Percentiles rank a stretch among this genome's conserved stretches.
Conservation (phyloP, 352 stramenopile species). For the Pythium volutum region DNA sequence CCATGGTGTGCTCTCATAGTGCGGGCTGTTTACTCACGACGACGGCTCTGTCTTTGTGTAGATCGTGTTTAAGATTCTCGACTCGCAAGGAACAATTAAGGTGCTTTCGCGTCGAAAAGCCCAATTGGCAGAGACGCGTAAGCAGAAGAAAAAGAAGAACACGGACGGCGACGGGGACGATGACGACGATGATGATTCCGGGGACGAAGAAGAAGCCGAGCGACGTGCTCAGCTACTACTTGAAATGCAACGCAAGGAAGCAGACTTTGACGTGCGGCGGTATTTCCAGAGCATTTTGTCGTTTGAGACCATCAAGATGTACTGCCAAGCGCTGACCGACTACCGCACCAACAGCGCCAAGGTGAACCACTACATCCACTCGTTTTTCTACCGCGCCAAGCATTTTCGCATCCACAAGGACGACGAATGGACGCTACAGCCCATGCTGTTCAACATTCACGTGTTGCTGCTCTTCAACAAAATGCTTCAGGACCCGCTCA, state of each 20-base stretch:
- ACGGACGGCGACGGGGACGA: slow-evolving; percentile 32
- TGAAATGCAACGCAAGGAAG: slow-evolving; percentile 86
- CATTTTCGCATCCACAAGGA: slow-evolving; percentile 74
- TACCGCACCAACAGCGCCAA: slow-evolving; percentile 80
- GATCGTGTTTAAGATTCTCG: slow-evolving; percentile 86
- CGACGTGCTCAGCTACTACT: slow-evolving; percentile 61
- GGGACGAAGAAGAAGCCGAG: slow-evolving; percentile 77
- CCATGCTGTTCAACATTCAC: slow-evolving; percentile 85
- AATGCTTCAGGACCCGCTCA: slow-evolving; percentile 78
- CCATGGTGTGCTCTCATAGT: too few relatives aligned
- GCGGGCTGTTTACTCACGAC: neutral
- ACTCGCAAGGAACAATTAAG: slow-evolving; percentile 82
- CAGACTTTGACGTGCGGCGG: slow-evolving; percentile 78
- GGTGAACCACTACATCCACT: slow-evolving; percentile 89
- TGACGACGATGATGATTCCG: slow-evolving; percentile 50
- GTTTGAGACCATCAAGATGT: slow-evolving; percentile 82
- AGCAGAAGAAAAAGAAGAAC: slow-evolving; percentile 51
- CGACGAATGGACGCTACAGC: slow-evolving; percentile 81
- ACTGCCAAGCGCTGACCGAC: slow-evolving; percentile 59
- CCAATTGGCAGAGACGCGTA: slow-evolving; percentile 43
- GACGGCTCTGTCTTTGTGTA: slow-evolving; percentile 16
- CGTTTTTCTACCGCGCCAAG: slow-evolving; percentile 83
- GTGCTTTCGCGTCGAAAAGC: slow-evolving; percentile 75
- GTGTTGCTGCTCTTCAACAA: slow-evolving; percentile 77
- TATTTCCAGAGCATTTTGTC: slow-evolving; percentile 84